Conservation (phyloP, 208 protist genomes). For the Crithidia sp. region DNA sequence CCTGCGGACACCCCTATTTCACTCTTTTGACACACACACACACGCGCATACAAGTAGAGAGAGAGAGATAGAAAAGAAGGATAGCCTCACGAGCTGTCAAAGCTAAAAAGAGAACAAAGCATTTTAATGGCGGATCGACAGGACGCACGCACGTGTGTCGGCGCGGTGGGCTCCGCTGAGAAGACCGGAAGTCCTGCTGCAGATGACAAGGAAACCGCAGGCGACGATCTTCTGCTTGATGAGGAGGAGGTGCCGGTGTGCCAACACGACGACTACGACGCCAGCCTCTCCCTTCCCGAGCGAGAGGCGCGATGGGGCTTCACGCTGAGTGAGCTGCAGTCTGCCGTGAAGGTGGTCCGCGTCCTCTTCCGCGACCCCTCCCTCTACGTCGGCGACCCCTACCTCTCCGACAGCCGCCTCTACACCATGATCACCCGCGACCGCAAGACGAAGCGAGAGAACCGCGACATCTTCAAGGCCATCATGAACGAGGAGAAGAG, state of each 20-base stretch:
- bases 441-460: constrained; percentile 76
- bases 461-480: constrained; percentile 76
- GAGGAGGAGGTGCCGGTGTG: constrained; percentile 31
- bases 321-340: constrained; percentile 71
- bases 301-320: constrained; percentile 88
- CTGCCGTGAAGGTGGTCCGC: constrained; percentile 79
- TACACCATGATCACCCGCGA: constrained; percentile 93
- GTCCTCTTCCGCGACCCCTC: constrained; percentile 77
- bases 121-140: too few relatives aligned
- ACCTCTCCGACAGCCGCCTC: constrained; percentile 84
- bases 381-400: constrained; percentile 83
- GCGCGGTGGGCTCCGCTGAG: background rate
- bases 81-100: too few relatives aligned
- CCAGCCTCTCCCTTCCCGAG: constrained; percentile 50
- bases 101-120: too few relatives aligned
- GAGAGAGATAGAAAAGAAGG: too few relatives aligned
- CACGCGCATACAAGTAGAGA: too few relatives aligned
- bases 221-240: background rate
- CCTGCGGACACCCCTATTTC: too few relatives aligned
- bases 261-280: constrained; percentile 42
- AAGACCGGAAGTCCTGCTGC: background rate
- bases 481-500: constrained; percentile 89
- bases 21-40: too few relatives aligned
- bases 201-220: background rate
- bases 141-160: too few relatives aligned